Conservation (phyloP, 805 yeast genomes). For the Monosporozyma unispora region DNA sequence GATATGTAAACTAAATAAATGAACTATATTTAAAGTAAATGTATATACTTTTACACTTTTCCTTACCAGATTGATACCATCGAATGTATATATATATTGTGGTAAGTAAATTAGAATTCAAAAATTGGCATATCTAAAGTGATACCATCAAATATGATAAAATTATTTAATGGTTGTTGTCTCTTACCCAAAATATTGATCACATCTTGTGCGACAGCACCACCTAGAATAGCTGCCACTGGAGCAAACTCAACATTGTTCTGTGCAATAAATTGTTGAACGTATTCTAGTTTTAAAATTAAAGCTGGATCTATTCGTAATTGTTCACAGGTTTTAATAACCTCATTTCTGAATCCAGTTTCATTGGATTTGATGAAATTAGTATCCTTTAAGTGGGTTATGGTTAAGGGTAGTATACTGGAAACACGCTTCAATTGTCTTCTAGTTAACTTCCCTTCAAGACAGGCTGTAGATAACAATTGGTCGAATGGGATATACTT, state of each 20-base stretch:
- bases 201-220: constrained; percentile 81
- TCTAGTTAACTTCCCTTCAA: constrained; percentile 29
- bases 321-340: constrained; percentile 19
- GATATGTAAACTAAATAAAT: not conserved
- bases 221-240: constrained; percentile 81
- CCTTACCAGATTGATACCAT: no score
- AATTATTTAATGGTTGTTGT: constrained; percentile 75
- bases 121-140: constrained; percentile 72
- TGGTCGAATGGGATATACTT: constrained; percentile 32
- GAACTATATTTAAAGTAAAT: not conserved
- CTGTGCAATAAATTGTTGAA: constrained; percentile 39
- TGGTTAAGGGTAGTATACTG: constrained; percentile 40
- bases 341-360: constrained; percentile 16
- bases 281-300: constrained; percentile 29
- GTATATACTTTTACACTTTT: not conserved
- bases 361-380: constrained; percentile 2
- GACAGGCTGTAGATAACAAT: constrained; percentile 30
- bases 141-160: constrained; percentile 66
- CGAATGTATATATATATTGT: no score
- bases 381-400: constrained; percentile 31
- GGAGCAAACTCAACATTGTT: constrained; percentile 64
- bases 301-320: constrained; percentile 41
- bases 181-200: constrained; percentile 70
- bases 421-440: constrained; percentile 27
- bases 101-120: constrained; percentile 17